Evolutionary conservation across 371 early-diverging fungal species (phyloP), one percentile per base, ranked within the genome.

Genomic region (Saksenaea oblongispora): DNA sequence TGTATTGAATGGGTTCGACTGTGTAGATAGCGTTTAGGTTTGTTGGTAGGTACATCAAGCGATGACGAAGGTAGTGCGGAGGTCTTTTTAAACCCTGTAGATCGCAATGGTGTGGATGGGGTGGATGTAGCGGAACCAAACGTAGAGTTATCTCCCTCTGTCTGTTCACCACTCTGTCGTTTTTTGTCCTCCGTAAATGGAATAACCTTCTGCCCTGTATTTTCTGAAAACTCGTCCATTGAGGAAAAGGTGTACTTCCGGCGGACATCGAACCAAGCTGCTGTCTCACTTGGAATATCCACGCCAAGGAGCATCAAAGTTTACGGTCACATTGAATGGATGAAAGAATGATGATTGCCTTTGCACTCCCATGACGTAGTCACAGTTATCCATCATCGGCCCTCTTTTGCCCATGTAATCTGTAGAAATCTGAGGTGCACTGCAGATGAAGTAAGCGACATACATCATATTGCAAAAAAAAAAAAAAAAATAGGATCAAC

Each of bases 1-100:
- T 66, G 66, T 36, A 61, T 60, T 17, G 66, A 66, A 27, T 31
- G 37, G n/a, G 61, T 66, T 0, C 66, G 61, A 51, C 18, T 41
- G 37, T 66, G 66, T 22, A 41, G 18, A 36, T 54, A 17, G 31
- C 61, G 56, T 55, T 34, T 55, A 31, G 60, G 24, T 36, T 31
- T 47, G 24, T 22, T 47, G 17, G 59, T 42, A 7, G 42, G 28
- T 5, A 39, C 34, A 34, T 55, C 55, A 17, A 39, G 14, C 26
- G 57, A 58, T 34, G 58, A 58, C 37, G 36, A 58, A 58, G 47
- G 63, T 47, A 47, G 24, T 47, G 51, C 11, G 17, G 51, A 22
- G 8, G 24, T 47, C 51, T 47, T 47, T 22, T 47, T 47, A 7
- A 47, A 47, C 4, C 51, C 51, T 3, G 51, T 47, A 4, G 51